Evolutionary conservation across 2,329 filamentous ascomycete species (phyloP), one percentile per base, ranked within the genome.

Genomic region (Fusarium haematococcum): DNA sequence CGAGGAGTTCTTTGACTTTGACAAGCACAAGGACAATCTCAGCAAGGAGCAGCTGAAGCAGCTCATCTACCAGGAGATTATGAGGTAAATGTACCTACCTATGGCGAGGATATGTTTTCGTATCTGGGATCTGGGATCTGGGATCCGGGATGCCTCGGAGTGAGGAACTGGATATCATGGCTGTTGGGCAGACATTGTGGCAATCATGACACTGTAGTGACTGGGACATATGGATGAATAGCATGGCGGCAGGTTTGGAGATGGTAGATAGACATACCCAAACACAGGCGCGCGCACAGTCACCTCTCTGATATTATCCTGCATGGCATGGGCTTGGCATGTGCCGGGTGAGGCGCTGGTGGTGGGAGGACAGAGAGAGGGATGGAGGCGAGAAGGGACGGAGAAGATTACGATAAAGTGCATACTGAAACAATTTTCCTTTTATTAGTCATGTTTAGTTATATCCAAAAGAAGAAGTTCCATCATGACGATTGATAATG

Each of bases 1-100:
- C 25, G 96, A 98, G 84, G 96, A 98, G 83, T 99, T 99, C 88
- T 99, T 99, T 83, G 97, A 99, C 85, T 99, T 99, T 84, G 97
- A 99, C 86, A 98, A 98, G 90, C 97, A 98, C 89, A 99, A 99
- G 91, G 97, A 99, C 84, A 97, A 93, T 80, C 86, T 99, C 81
- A 98, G 94, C 88, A 99, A 99, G 87, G 97, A 99, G 86, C 95
- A 99, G 86, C 86, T 99, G 84, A 98, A 98, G 89, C 90, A 97
- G 81, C 88, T 99, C 82, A 99, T 99, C 85, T 99, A 96, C 86
- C 92, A 98, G 83, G 97, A 99, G 87, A 98, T 98, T 80, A 98
- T 91, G 89, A 87, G 89, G 83, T 91, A 80, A 80, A 77, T 48
- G 30, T 35, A 23, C 52, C 52, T 52, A 62, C 23, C 23, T 25